phyloP scores from a whole-genome alignment of 163 green algal genomes.

The Chlorella variabilis region DNA sequence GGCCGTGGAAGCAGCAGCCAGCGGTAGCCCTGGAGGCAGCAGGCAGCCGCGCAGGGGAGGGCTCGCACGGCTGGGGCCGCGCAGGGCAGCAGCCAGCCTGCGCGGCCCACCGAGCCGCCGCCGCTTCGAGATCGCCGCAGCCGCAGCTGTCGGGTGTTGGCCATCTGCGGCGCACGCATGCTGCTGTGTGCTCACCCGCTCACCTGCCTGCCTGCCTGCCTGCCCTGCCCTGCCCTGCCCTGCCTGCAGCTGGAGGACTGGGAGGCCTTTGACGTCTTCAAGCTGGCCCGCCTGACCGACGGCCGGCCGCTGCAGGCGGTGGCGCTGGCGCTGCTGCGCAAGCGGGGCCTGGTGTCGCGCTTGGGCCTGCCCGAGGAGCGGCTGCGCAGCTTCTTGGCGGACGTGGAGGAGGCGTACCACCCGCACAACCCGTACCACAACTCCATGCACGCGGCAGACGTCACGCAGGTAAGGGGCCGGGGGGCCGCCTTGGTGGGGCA shows the following conservation, averaged over 20 bases:
- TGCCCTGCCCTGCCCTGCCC: too few species aligned
- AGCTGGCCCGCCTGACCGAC: conserved; percentile 53
- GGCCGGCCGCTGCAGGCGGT: conserved; percentile 73
- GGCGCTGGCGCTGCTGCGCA: conserved; percentile 70
- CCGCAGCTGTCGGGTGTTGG: too few species aligned
- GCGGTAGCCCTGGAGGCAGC: too few species aligned
- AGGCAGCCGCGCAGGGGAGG: too few species aligned
- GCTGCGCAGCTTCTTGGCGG: conserved; percentile 40
- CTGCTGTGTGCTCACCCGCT: too few species aligned
- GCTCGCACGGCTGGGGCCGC: too few species aligned
- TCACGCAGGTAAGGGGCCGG: conserved; percentile 60
- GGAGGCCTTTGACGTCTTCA: conserved; percentile 84
- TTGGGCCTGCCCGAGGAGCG: conserved; percentile 44
- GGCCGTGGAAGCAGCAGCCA: not conserved
- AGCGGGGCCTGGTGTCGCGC: conserved; percentile 68
- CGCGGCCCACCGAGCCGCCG: too few species aligned
- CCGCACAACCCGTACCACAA: conserved; percentile 91
- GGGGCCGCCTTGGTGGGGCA: not conserved
- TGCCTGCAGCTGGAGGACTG: conserved; percentile 75
- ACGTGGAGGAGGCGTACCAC: conserved; percentile 65
- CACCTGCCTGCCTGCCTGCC: too few species aligned
- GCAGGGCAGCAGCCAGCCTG: too few species aligned
- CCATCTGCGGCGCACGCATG: too few species aligned
- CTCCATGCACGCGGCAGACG: conserved; percentile 86
- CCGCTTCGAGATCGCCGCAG: too few species aligned